Evolutionary conservation across 768 basidiomycete genomes (phyloP).

Genomic region (Tricholoma sp.): DNA sequence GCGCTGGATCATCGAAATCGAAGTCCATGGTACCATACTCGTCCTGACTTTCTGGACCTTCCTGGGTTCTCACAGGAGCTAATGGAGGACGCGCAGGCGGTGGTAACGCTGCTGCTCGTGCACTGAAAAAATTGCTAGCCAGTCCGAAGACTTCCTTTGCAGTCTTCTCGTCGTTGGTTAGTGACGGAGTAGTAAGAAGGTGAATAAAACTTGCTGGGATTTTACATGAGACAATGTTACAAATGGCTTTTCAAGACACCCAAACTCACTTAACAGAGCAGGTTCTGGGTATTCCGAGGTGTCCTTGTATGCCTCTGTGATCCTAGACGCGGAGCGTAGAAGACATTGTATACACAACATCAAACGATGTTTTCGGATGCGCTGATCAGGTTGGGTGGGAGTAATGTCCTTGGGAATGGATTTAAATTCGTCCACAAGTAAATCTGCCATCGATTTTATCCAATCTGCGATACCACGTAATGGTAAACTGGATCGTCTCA

Average conservation of each 20-base stretch:
- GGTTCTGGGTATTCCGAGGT: constrained; percentile 56
- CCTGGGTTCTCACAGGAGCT: constrained; percentile 20
- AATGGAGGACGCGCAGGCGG: constrained; percentile 29
- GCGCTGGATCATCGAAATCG: constrained; percentile 58
- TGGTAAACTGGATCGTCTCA: constrained; percentile 47
- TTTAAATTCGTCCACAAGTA: constrained; percentile 53
- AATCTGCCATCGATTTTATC: constrained; percentile 54
- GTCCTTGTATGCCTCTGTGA: constrained; percentile 37
- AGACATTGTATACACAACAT: background rate
- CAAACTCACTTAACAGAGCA: constrained; percentile 28
- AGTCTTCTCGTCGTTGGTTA: constrained; percentile 34
- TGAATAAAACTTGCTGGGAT: background rate
- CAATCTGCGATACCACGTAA: constrained; percentile 55
- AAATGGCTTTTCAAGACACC: background rate
- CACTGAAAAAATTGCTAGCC: constrained; percentile 57
- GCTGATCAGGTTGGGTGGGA: constrained; percentile 13
- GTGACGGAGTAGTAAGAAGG: constrained; percentile 11
- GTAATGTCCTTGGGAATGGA: constrained; percentile 17
- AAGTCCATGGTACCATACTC: constrained; percentile 49
- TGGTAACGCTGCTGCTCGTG: constrained; percentile 45
- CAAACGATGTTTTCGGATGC: background rate
- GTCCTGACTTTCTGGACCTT: constrained; percentile 74
- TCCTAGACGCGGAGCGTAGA: constrained; percentile 37
- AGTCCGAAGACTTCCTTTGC: constrained; percentile 53
- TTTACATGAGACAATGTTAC: background rate